Evolutionary conservation across 2,329 filamentous ascomycete genomes (phyloP).

Genomic region (Penicillium paneum): DNA sequence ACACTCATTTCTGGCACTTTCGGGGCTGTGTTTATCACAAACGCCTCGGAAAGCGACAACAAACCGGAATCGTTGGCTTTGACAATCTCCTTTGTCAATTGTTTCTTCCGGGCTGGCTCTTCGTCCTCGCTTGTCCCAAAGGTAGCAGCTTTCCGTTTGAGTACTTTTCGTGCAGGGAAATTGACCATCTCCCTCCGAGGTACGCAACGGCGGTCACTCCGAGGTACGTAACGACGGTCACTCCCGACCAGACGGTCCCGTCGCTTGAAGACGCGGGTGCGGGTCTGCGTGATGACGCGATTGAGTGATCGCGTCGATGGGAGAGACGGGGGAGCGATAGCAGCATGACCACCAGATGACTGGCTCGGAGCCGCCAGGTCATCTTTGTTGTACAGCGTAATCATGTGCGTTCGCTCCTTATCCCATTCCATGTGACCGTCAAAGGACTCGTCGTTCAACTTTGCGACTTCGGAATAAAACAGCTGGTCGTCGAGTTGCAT

Average conservation of each 20-base stretch:
- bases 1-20: background rate
- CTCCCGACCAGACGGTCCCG: background rate
- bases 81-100: background rate
- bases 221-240: background rate
- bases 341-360: background rate
- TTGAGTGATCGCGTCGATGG: background rate
- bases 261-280: background rate
- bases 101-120: background rate
- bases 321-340: background rate
- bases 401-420: background rate
- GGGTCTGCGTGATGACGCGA: background rate
- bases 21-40: background rate
- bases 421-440: background rate
- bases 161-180: background rate
- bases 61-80: background rate
- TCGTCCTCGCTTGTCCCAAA: background rate
- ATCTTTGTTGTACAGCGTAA: background rate
- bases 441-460: background rate
- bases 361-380: background rate
- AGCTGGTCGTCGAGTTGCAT: background rate
- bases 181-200: background rate
- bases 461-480: background rate
- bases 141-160: background rate
- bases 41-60: background rate
- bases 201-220: background rate